These are phyloP conservation scores for Dactylellina leptospora DNA, from an alignment of 2,329 filamentous ascomycete genomes.

Conservation along the genomic window DNA sequence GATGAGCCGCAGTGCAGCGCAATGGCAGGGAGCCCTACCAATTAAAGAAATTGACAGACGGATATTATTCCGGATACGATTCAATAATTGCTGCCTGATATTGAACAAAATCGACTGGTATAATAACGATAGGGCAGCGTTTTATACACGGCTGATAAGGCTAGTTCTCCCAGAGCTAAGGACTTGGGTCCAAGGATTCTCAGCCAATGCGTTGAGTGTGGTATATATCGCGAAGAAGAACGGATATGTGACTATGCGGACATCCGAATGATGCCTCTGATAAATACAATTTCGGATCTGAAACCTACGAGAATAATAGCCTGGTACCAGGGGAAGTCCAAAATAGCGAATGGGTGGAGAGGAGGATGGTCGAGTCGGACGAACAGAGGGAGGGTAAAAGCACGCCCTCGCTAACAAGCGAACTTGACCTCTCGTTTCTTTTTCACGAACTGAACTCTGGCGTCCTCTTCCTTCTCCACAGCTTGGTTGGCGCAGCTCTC, in stretches of 20 bases:
- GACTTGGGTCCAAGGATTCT: background rate
- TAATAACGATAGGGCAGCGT: constrained; percentile 9
- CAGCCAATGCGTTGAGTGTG: constrained; percentile 32
- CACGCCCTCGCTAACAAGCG: constrained; percentile 39
- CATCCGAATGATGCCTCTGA: no score
- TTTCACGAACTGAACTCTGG: background rate
- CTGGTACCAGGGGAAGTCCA: background rate
- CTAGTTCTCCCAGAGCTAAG: background rate
- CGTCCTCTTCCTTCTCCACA: background rate
- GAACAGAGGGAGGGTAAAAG: constrained; percentile 39
- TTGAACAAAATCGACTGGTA: background rate
- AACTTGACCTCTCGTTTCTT: constrained; percentile 5
- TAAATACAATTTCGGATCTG: background rate
- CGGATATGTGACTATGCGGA: no score
- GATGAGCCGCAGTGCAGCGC: no score
- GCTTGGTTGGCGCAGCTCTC: no score
- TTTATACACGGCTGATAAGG: constrained; percentile 34
- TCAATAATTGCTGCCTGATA: constrained; percentile 36
- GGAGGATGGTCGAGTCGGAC: constrained; percentile 11
- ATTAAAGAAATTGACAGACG: constrained; percentile 15
- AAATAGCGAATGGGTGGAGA: background rate
- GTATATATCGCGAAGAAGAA: no score
- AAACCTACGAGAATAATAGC: background rate
- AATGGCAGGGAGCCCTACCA: background rate
- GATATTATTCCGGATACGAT: constrained; percentile 10